Evolutionary conservation across 2,329 filamentous ascomycete species (phyloP).

Genomic region (Penicillium oxalicum): DNA sequence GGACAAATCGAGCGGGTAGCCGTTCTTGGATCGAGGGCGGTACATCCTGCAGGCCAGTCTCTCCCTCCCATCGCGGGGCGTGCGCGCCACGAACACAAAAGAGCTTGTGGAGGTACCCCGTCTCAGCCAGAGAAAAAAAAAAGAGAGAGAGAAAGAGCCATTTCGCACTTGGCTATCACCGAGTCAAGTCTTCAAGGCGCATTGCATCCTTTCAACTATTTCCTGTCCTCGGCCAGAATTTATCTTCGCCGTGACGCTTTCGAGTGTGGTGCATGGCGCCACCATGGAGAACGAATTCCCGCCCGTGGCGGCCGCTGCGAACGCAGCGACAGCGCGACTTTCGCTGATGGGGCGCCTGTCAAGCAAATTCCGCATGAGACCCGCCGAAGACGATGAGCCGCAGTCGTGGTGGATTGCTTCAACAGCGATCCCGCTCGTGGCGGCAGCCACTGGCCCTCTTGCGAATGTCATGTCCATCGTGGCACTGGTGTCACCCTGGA

Average conservation of each 20-base stretch:
- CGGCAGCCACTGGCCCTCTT: conserved; percentile 76
- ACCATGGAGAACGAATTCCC: conserved; percentile 16
- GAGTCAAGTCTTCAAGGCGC: no score
- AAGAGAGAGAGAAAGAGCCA: no score
- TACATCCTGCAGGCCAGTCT: no score
- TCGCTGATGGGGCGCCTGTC: conserved; percentile 18
- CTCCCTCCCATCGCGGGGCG: no score
- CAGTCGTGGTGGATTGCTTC: conserved; percentile 48
- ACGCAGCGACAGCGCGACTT: not conserved
- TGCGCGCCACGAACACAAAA: no score
- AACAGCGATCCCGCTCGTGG: conserved; percentile 64
- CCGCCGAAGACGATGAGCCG: conserved; percentile 39
- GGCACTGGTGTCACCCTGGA: conserved; percentile 75
- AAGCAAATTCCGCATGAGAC: conserved; percentile 29
- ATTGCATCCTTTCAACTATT: no score
- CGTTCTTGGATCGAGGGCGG: no score
- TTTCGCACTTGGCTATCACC: no score
- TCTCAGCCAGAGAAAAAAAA: no score
- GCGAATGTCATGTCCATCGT: conserved; percentile 85
- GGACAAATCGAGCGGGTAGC: no score
- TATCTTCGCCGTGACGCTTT: not conserved
- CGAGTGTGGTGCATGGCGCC: not conserved
- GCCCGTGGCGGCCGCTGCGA: conserved; percentile 1
- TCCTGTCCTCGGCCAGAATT: no score
- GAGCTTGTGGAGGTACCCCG: no score